Evolutionary conservation across 179 eudicot genomes (phyloP), one percentile per base, ranked within the genome.

Genomic region (Silene coronaria): DNA sequence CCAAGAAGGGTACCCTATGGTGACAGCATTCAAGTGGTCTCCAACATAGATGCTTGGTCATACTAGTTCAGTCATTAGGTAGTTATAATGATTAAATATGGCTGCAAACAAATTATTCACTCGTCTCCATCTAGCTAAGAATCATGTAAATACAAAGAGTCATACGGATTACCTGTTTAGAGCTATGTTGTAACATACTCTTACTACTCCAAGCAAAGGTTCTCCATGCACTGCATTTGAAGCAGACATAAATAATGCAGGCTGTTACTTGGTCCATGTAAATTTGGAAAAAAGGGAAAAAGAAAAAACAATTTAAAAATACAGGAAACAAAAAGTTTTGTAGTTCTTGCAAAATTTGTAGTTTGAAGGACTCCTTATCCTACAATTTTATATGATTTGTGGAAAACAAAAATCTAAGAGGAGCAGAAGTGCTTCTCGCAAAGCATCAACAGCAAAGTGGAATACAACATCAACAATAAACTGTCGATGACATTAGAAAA

Each of bases 171-270:
- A 95, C 99, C 99, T 95, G 87, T 89, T 91, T 62, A 92, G 91
- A 81, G 97, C 97, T 75, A 95, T 92, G 78, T 91, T 95, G 78
- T 95, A 95, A 84, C 99, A 92, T 26, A 88, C 96, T 87, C 97
- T 83, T 75, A 95, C 88, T 70, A 92, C 97, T 73, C 89, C 93
- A 72, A 95, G 86, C 91, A 95, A 80, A 21, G 96, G 80, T 83
- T 95, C 99, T 60, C 97, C 99, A 76, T 95, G 99, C 85, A 95
- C 99, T 95, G 91, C 84, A 90, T 27, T 48, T 53, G 38, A 45
- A 77, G 19, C 34, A 75, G 45, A 34, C 34, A 53, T 78, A 57
- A 72, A 79, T 22, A 66, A 77, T 67, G 11, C 32, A 72, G 22
- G 22, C 19, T 14, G 45, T 32, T n/a, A 61, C 3, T 45, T 60